A percentile compares a stretch with the other conserved stretches of the same genome.
Conservation (phyloP, 192 early-diverging fungal genomes). For the Cladochytrium replicatum region DNA sequence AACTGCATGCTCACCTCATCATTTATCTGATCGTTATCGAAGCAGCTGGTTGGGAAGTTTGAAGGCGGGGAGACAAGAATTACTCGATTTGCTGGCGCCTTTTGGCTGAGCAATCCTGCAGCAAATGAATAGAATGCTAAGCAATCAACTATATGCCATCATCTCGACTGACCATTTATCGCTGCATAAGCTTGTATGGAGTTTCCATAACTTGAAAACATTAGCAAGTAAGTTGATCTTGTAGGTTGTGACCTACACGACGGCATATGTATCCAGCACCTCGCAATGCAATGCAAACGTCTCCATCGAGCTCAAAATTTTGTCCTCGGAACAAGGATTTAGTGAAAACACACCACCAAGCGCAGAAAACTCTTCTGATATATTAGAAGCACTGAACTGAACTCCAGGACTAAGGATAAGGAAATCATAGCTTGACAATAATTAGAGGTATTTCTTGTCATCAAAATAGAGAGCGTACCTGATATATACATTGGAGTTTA, state of each 20-base stretch:
- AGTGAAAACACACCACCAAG: conserved; percentile 23
- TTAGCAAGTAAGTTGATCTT: too few species aligned
- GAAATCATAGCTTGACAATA: conserved; percentile 37
- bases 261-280: too few species aligned
- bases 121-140: conserved; percentile 1
- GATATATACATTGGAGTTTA: conserved; percentile 21
- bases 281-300: too few species aligned
- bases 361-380: conserved; percentile 14
- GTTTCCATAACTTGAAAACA: conserved; percentile 25
- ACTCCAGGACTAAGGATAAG: conserved; percentile 37
- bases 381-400: conserved; percentile 21
- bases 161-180: conserved; percentile 26
- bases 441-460: neutral
- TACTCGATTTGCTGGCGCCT: conserved; percentile 12
- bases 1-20: conserved; percentile 19
- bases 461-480: conserved; percentile 7
- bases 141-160: neutral
- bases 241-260: too few species aligned
- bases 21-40: conserved; percentile 23
- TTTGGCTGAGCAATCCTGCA: conserved; percentile 9
- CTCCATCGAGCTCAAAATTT: conserved; percentile 9
- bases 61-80: conserved; percentile 23
- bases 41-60: conserved; percentile 12
- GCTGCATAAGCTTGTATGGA: conserved; percentile 36
- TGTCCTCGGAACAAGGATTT: conserved; percentile 14